Base-by-base conservation (phyloP, 345 rosid species). In the Arabidopsis suecica region DNA sequence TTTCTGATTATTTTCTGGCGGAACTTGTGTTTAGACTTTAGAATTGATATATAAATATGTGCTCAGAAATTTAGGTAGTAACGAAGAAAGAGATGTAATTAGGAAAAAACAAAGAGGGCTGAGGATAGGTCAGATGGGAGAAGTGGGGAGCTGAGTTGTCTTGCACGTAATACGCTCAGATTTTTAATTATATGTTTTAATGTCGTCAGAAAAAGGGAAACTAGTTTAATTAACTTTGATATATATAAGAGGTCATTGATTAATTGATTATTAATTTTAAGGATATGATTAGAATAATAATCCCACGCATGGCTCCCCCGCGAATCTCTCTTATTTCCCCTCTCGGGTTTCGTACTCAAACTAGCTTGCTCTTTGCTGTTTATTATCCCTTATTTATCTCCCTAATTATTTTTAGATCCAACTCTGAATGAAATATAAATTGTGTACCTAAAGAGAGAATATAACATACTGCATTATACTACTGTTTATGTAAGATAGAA, bases 231-330 rank as follows among this genome's bases (percentile, higher is more conserved):
- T 20, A 41, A 18, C 2, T 44, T 59, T 16, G 18, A 13, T 18
- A 20, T 5, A 40, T n/a, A 55, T 41, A 22, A 75, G 72, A 44
- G 41, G 51, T 61, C 58, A 42, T 1, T 54, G 66, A 47, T 76
- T 61, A 68, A 69, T 42, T 36, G 55, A 62, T 42, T 25, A 69
- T 51, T 38, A 20, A n/a, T 34, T 48, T 57, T 65, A 78, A 57
- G 72, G 63, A 71, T 57, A 65, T 57, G 77, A 83, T 69, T 84
- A 79, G 61, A 83, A 85, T 71, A 86, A 45, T 78, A 80, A 86
- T 82, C 88, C 86, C 87, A 85, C 88, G 91, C 88, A 69, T 71
- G 89, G 87, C 73, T 84, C 85, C 82, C 93, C 89, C 87, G 91
- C 77, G 93, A 90, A 87, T 90, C 96, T 88, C 87, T 88, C 88